Evolutionary conservation across 345 rosid genomes (phyloP).

Genomic region (Durio zibethinus): DNA sequence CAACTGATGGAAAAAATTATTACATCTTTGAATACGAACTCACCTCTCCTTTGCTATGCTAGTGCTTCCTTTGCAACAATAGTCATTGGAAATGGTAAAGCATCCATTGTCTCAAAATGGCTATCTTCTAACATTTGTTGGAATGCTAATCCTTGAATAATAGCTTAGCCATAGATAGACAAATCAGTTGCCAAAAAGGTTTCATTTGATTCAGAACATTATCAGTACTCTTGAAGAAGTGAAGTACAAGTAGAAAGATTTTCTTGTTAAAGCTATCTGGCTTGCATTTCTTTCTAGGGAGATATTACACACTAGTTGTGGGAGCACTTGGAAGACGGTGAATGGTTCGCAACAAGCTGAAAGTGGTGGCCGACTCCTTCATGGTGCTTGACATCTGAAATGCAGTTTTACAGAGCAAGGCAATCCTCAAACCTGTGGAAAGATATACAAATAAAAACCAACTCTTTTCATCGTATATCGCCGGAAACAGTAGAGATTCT

Average conservation of each 20-base stretch:
- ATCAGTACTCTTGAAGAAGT: neutral
- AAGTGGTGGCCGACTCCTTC: conserved; percentile 79
- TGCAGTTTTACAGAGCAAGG: neutral
- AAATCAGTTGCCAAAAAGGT: neutral
- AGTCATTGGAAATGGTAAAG: conserved; percentile 64
- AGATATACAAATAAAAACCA: no score
- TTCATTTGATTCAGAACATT: neutral
- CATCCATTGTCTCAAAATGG: neutral
- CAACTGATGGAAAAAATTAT: conserved; percentile 64
- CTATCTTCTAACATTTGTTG: no score
- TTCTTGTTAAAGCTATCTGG: neutral
- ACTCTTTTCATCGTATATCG: neutral
- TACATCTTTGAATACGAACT: conserved; percentile 78
- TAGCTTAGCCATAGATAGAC: neutral
- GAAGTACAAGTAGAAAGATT: neutral
- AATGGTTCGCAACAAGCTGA: conserved; percentile 53
- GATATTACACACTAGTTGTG: conserved; percentile 69
- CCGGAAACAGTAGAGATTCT: neutral
- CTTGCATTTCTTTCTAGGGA: conserved; percentile 35
- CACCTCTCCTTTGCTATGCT: conserved; percentile 59
- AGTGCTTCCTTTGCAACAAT: conserved; percentile 70
- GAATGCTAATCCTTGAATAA: neutral
- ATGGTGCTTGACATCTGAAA: conserved; percentile 53
- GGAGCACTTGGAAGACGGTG: conserved; percentile 71
- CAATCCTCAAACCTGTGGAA: neutral